Conservation (phyloP, 2,329 filamentous ascomycete species). For the Colletotrichum cuscutae region DNA sequence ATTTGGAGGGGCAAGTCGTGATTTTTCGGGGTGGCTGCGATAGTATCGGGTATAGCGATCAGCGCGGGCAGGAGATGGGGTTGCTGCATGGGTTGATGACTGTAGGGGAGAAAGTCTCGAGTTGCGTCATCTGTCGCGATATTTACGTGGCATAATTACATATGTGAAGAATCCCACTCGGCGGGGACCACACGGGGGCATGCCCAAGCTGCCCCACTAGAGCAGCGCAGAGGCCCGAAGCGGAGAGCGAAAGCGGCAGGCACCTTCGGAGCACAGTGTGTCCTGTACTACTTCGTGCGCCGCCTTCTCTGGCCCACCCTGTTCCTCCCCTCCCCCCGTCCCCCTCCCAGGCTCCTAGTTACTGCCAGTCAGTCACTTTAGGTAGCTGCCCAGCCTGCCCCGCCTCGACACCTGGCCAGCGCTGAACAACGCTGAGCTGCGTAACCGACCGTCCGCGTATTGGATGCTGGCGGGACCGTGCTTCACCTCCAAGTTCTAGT, state of each 20-base stretch:
- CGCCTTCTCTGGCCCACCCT: too few relatives aligned
- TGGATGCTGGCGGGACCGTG: conserved; percentile 31
- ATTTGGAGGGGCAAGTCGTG: conserved; percentile 33
- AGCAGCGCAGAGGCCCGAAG: background rate
- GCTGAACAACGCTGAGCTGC: conserved; percentile 23
- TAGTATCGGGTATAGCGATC: conserved; percentile 1
- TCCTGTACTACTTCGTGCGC: background rate
- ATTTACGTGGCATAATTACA: conserved; percentile 13
- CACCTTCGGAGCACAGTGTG: conserved; percentile 16
- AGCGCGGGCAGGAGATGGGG: background rate
- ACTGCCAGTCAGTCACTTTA: background rate
- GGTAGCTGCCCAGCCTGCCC: conserved; percentile 26
- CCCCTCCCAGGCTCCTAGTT: background rate
- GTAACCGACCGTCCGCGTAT: conserved; percentile 30
- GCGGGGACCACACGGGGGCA: background rate
- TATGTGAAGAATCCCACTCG: background rate
- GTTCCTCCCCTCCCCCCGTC: too few relatives aligned
- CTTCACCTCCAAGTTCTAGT: conserved; percentile 36
- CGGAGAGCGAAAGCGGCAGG: conserved; percentile 29
- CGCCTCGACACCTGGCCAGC: conserved; percentile 31
- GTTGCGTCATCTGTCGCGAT: conserved; percentile 31
- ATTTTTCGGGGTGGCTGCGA: conserved; percentile 23
- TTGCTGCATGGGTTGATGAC: background rate
- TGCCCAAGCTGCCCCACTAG: conserved; percentile 6
- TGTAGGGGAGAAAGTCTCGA: background rate